Evolutionary conservation across 148 eudicot genomes (phyloP).

Genomic region (Fagopyrum homotropicum): DNA sequence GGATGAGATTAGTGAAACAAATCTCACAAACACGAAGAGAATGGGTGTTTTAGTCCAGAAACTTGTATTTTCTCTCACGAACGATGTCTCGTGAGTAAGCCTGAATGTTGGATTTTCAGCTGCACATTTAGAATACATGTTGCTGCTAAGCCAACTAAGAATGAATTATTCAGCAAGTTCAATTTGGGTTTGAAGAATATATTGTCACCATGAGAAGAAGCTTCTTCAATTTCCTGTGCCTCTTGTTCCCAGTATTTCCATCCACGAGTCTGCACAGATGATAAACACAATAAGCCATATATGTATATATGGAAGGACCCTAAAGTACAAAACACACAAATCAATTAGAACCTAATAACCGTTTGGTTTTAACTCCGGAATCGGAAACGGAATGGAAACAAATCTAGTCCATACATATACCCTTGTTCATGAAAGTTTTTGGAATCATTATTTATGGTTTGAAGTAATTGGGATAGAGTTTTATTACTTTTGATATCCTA

Average conservation of each 20-base stretch:
- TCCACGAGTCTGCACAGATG: conserved; percentile 51
- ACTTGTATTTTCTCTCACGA: conserved; percentile 67
- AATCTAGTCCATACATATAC: too few species aligned
- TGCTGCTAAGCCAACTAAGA: neutral
- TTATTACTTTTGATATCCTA: too few species aligned
- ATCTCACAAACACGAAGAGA: conserved; percentile 67
- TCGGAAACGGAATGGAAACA: too few species aligned
- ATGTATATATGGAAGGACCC: neutral
- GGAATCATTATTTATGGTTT: too few species aligned
- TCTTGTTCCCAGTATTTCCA: conserved; percentile 88
- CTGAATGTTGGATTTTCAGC: conserved; percentile 77
- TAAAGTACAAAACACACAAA: neutral
- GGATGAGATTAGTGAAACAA: neutral
- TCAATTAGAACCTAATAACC: neutral
- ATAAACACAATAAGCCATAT: neutral
- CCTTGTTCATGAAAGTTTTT: too few species aligned
- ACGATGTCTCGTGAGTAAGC: conserved; percentile 86
- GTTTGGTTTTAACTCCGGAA: too few species aligned
- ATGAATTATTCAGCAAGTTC: neutral
- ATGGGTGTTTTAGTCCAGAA: conserved; percentile 70
- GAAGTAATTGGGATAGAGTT: too few species aligned
- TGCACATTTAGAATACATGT: conserved; percentile 19
- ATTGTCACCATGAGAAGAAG: conserved; percentile 15
- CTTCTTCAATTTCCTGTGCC: conserved; percentile 20
- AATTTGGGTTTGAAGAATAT: conserved; percentile 11